Evolutionary conservation across 139 green algal genomes (phyloP).

Genomic region (Picocystis salinarum): DNA sequence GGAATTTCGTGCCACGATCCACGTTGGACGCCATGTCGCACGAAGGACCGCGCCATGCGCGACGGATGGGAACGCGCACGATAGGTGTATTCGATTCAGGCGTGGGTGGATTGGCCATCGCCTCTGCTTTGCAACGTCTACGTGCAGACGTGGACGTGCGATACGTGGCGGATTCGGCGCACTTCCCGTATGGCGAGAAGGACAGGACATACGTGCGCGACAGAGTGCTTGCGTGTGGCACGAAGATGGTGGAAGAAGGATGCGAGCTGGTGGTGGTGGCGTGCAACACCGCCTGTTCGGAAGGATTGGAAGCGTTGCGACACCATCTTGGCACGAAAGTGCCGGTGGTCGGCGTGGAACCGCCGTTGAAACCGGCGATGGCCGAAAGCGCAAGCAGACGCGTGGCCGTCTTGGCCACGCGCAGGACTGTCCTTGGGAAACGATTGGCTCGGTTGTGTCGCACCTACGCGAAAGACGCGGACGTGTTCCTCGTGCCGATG

Average conservation of each 20-base stretch:
- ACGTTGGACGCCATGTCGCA: too few species aligned
- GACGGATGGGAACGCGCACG: too few species aligned
- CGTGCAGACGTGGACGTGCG: too few species aligned
- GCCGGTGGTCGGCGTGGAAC: constrained; percentile 5
- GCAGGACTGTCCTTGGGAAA: neutral
- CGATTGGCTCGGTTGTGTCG: too few species aligned
- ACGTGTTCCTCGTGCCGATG: constrained; percentile 3
- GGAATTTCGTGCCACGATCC: too few species aligned
- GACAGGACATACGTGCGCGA: too few species aligned
- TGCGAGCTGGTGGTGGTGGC: constrained; percentile 7
- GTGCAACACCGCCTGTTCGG: constrained; percentile 6
- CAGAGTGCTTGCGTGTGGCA: too few species aligned
- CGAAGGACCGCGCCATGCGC: too few species aligned
- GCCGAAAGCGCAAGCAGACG: neutral
- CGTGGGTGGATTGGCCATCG: constrained; percentile 2
- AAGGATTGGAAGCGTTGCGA: neutral
- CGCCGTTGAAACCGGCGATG: constrained; percentile 3
- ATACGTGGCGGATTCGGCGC: too few species aligned
- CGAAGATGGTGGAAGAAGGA: neutral
- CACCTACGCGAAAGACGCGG: too few species aligned
- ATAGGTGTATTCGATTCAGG: constrained; percentile 6
- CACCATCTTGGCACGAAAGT: neutral
- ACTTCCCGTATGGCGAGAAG: too few species aligned
- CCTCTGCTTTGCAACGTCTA: constrained; percentile 4
- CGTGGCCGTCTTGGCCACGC: constrained; percentile 2